Evolutionary conservation across 2,329 filamentous ascomycete genomes (phyloP).

Genomic region (Taxawa tesnikishii): DNA sequence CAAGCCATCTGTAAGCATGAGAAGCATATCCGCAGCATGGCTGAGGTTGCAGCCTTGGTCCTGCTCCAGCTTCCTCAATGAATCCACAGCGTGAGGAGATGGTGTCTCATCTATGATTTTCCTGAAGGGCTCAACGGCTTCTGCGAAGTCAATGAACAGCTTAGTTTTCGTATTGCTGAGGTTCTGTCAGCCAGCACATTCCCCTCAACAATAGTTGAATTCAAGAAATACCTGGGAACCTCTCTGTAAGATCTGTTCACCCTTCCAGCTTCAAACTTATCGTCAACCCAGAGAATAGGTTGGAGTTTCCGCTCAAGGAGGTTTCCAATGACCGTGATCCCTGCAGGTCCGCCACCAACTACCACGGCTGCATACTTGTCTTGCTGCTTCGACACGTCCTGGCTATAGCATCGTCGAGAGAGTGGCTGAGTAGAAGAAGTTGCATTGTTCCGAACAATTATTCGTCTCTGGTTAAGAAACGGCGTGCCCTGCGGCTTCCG

Average conservation of each 20-base stretch:
- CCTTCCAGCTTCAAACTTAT: constrained; percentile 35
- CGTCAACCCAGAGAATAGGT: constrained; percentile 48
- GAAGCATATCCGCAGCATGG: constrained; percentile 44
- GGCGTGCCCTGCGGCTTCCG: too few species aligned
- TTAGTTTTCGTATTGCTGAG: constrained; percentile 48
- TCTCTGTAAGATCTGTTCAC: constrained; percentile 42
- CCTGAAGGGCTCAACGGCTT: constrained; percentile 40
- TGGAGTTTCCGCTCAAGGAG: constrained; percentile 41
- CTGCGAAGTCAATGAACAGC: constrained; percentile 46
- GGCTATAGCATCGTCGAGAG: too few species aligned
- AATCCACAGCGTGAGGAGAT: constrained; percentile 41
- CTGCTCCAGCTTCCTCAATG: constrained; percentile 41
- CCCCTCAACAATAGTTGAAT: too few species aligned
- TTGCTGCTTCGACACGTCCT: constrained; percentile 10
- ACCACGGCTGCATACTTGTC: constrained; percentile 40
- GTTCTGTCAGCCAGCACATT: constrained; percentile 6
- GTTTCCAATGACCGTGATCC: constrained; percentile 49
- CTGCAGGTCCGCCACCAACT: constrained; percentile 46
- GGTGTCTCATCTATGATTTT: constrained; percentile 35
- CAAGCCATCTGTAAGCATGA: constrained; percentile 35
- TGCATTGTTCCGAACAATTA: too few species aligned
- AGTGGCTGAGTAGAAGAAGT: too few species aligned
- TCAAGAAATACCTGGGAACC: constrained; percentile 41
- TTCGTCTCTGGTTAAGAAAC: too few species aligned
- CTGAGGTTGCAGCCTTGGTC: constrained; percentile 45